A percentile compares a stretch with the other conserved stretches of the same genome.
phyloP scores from a whole-genome alignment of 371 early-diverging fungal species.

The Conidiobolus incongruus region DNA sequence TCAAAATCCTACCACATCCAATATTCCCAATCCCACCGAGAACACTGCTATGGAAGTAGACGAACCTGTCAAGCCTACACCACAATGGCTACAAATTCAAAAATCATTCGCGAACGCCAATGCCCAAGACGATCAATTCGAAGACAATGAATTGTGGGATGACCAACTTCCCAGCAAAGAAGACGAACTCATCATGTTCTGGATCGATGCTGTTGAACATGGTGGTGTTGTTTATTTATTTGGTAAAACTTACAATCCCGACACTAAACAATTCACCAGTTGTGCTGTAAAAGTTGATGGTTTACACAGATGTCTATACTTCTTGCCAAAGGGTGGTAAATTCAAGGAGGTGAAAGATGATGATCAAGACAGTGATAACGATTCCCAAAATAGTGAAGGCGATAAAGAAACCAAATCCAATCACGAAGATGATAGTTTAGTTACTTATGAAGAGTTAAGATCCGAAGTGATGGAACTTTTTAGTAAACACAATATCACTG shows the following conservation, averaged over 20 bases:
- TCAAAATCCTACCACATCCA: no score
- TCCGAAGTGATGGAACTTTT: slow-evolving; percentile 43
- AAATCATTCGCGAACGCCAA: slow-evolving; percentile 8
- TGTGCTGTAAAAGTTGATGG: slow-evolving; percentile 65
- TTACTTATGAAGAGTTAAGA: slow-evolving; percentile 39
- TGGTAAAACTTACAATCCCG: slow-evolving; percentile 33
- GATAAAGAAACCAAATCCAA: slow-evolving; percentile 13
- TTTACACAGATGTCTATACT: slow-evolving; percentile 64
- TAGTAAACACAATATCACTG: slow-evolving; percentile 22
- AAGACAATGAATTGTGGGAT: slow-evolving; percentile 3
- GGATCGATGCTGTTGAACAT: slow-evolving; percentile 83
- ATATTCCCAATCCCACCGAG: no score
- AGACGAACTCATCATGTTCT: slow-evolving; percentile 48
- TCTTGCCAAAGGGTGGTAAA: no score
- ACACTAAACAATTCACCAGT: slow-evolving; percentile 23
- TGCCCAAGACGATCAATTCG: slow-evolving; percentile 1
- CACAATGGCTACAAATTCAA: slow-evolving; percentile 19
- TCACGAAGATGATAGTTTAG: slow-evolving; percentile 26
- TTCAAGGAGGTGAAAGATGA: background rate
- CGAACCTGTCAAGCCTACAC: slow-evolving; percentile 9
- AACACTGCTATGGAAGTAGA: no score
- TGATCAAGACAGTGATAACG: background rate
- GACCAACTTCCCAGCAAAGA: slow-evolving; percentile 25
- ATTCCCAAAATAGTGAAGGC: background rate
- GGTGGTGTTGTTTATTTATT: slow-evolving; percentile 68